phyloP scores from a whole-genome alignment of 164 flowering plant species.

The Nelumbo lutea region DNA sequence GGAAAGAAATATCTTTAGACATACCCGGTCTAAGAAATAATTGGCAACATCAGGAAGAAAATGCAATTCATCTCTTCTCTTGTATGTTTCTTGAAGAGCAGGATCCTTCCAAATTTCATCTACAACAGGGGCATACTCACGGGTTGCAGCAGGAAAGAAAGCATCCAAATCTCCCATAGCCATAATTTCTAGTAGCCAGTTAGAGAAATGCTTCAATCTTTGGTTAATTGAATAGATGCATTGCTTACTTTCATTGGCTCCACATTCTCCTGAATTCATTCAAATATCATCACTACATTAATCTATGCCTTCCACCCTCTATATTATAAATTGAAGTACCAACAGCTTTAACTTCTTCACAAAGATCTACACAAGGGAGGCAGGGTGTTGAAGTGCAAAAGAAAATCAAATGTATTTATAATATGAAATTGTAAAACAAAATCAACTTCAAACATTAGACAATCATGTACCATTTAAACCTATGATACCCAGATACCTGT shows the following conservation, averaged over 20 bases:
- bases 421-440: background rate
- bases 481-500: no score
- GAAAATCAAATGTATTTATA: background rate
- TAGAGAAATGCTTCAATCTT: slow-evolving; percentile 33
- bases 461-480: background rate
- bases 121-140: slow-evolving; percentile 33
- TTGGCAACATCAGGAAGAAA: slow-evolving; percentile 31
- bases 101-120: slow-evolving; percentile 36
- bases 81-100: slow-evolving; percentile 35
- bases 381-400: background rate
- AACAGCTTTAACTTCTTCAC: background rate
- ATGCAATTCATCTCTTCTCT: slow-evolving; percentile 26
- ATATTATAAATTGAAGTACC: background rate
- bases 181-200: slow-evolving; percentile 30
- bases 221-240: slow-evolving; percentile 31
- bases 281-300: background rate
- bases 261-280: slow-evolving; percentile 25
- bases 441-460: background rate
- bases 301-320: slow-evolving; percentile 5
- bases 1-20: no score
- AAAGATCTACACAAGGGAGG: background rate
- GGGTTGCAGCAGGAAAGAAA: slow-evolving; percentile 36
- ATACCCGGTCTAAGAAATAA: slow-evolving; percentile 32
- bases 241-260: slow-evolving; percentile 13
- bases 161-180: slow-evolving; percentile 33